phyloP scores from a whole-genome alignment of 78 protist genomes.

The Ministeria vibrans region DNA sequence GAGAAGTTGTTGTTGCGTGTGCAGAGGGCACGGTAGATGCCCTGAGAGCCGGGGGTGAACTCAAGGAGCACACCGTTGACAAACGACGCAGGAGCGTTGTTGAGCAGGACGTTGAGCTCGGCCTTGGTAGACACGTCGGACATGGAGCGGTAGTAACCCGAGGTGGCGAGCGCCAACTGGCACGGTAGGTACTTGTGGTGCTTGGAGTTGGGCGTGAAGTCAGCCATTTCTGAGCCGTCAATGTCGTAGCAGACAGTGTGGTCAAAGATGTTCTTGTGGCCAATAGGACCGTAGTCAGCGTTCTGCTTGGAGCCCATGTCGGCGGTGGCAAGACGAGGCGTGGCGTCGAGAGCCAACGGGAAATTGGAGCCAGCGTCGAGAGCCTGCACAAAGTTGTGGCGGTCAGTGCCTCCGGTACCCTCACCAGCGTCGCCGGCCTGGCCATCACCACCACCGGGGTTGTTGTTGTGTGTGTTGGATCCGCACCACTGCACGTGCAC shows the following conservation, averaged over 20 bases:
- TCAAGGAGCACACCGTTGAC: conserved; percentile 42
- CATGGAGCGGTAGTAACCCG: not conserved
- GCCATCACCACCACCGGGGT: conserved; percentile 49
- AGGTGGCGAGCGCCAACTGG: not conserved
- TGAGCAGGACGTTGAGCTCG: not conserved
- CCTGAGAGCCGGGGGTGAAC: conserved; percentile 27
- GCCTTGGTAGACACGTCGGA: not conserved
- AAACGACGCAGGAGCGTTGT: conserved; percentile 16
- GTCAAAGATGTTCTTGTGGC: too few relatives aligned
- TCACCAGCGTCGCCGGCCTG: conserved; percentile 16
- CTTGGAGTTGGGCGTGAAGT: not conserved
- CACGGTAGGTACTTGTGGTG: not conserved
- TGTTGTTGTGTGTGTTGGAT: conserved; percentile 54
- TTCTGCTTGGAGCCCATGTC: too few relatives aligned
- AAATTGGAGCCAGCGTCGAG: not conserved
- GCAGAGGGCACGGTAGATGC: conserved; percentile 51
- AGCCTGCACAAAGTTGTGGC: conserved; percentile 62
- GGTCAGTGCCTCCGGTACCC: conserved; percentile 44
- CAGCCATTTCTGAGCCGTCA: not conserved
- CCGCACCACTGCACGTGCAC: conserved; percentile 84
- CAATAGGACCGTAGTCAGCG: too few relatives aligned
- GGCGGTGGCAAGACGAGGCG: too few relatives aligned
- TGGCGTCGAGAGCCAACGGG: too few relatives aligned
- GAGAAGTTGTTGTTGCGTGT: conserved; percentile 89
- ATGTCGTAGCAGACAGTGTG: not conserved